A percentile compares a stretch with the other conserved stretches of the same genome.
Evolutionary conservation across 2,329 filamentous ascomycete species (phyloP).

Genomic region (Chaetomiaceae sp.): DNA sequence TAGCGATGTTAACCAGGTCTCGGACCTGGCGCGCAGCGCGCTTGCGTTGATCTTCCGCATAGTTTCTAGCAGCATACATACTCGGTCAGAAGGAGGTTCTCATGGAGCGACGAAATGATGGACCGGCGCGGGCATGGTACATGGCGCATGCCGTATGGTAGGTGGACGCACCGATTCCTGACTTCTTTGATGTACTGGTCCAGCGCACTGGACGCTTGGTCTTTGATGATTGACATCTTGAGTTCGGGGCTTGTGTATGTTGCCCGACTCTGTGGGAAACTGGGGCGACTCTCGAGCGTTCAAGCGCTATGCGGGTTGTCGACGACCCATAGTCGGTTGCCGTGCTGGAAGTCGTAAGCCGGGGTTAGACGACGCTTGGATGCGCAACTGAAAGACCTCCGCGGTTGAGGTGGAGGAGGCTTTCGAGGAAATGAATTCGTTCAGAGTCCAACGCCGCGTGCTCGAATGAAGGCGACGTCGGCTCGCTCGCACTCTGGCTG

Average conservation of each 20-base stretch:
- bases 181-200: slow-evolving; percentile 52
- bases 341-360: not conserved
- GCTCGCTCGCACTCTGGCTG: not conserved
- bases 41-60: slow-evolving; percentile 47
- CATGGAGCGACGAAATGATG: not conserved
- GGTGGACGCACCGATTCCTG: slow-evolving; percentile 44
- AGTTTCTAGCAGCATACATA: slow-evolving; percentile 24
- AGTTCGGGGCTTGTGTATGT: slow-evolving; percentile 2
- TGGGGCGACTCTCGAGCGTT: slow-evolving; percentile 20
- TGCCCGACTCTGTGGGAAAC: slow-evolving; percentile 6
- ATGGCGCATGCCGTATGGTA: not conserved
- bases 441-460: not conserved
- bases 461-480: not conserved
- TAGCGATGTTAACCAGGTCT: slow-evolving; percentile 50
- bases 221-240: slow-evolving; percentile 34
- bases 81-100: not conserved
- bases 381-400: not conserved
- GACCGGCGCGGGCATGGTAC: too few species aligned
- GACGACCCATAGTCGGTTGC: slow-evolving; percentile 26
- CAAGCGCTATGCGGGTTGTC: slow-evolving; percentile 21
- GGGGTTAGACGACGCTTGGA: not conserved
- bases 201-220: slow-evolving; percentile 51
- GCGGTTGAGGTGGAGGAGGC: not conserved
- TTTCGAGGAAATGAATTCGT: not conserved
- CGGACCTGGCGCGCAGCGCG: slow-evolving; percentile 50